These are phyloP conservation scores for Leccinum ambiguum DNA, from an alignment of 1,284 basidiomycete species.

Conservation along the genomic window DNA sequence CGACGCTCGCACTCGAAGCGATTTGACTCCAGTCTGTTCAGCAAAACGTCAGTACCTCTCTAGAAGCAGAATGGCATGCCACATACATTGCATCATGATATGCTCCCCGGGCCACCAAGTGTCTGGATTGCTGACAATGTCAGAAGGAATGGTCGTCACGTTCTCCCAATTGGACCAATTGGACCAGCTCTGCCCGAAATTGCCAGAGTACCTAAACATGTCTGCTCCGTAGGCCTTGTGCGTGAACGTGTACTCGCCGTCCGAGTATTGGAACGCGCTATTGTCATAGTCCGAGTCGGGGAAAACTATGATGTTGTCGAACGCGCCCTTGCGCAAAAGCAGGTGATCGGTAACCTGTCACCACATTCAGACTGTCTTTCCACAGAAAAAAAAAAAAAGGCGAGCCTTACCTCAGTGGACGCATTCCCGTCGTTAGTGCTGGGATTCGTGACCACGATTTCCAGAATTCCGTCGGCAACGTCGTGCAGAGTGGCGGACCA, in stretches of 20 bases:
- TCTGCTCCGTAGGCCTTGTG: conserved; percentile 88
- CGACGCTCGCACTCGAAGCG: conserved; percentile 59
- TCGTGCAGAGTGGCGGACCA: conserved; percentile 74
- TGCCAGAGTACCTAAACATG: conserved; percentile 79
- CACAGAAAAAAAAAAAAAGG: background rate
- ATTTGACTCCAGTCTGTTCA: conserved; percentile 71
- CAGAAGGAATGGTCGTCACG: conserved; percentile 61
- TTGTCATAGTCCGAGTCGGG: conserved; percentile 76
- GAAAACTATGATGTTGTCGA: conserved; percentile 81
- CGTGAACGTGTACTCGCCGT: conserved; percentile 69
- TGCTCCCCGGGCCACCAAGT: conserved; percentile 85
- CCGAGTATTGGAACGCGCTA: conserved; percentile 57
- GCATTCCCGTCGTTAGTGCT: conserved; percentile 41
- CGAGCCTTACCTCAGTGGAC: conserved; percentile 52
- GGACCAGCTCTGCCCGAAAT: conserved; percentile 86
- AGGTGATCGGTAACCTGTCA: conserved; percentile 68
- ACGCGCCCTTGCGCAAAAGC: conserved; percentile 73
- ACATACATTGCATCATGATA: conserved; percentile 83
- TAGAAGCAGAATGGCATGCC: background rate
- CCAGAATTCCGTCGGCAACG: conserved; percentile 79
- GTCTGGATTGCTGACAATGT: conserved; percentile 49
- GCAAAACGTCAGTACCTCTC: conserved; percentile 7
- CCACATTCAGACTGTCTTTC: conserved; percentile 8
- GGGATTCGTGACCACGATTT: conserved; percentile 66
- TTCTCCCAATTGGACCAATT: conserved; percentile 77